Conservation (phyloP, 1,284 basidiomycete species). For the Earliella scabrosa region DNA sequence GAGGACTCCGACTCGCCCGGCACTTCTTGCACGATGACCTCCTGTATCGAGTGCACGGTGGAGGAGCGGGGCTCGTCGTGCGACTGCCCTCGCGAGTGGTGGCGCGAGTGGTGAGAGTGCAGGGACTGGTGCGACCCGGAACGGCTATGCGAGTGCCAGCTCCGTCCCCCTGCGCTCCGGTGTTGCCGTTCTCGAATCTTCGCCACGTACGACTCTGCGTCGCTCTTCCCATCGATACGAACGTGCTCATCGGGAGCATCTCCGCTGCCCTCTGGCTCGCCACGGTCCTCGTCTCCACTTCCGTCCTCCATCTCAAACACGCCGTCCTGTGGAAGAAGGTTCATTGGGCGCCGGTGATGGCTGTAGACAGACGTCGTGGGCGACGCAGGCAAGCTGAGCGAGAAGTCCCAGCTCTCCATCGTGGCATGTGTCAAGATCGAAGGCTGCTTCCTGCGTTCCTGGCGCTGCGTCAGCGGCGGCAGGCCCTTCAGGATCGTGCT, state of each 20-base stretch:
- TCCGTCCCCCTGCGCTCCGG: conserved; percentile 6
- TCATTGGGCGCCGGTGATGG: conserved; percentile 14
- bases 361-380: conserved; percentile 33
- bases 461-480: conserved; percentile 70
- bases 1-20: conserved; percentile 5
- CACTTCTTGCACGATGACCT: conserved; percentile 11
- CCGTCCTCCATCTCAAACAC: conserved; percentile 23
- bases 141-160: conserved; percentile 8
- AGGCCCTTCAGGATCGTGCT: conserved; percentile 72
- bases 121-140: conserved; percentile 22
- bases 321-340: conserved; percentile 14
- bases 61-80: conserved; percentile 18
- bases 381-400: conserved; percentile 30
- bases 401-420: conserved; percentile 73
- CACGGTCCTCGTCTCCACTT: neutral
- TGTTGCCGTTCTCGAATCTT: conserved; percentile 23
- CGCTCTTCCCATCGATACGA: conserved; percentile 14
- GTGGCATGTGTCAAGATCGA: conserved; percentile 48
- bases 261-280: neutral
- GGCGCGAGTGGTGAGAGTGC: conserved; percentile 7
- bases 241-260: conserved; percentile 9
- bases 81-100: conserved; percentile 13
- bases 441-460: conserved; percentile 61
- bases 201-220: conserved; percentile 23
- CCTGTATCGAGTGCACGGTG: conserved; percentile 17